Base-by-base conservation (phyloP, 495 filamentous ascomycete genomes). In the Podospora sp. region DNA sequence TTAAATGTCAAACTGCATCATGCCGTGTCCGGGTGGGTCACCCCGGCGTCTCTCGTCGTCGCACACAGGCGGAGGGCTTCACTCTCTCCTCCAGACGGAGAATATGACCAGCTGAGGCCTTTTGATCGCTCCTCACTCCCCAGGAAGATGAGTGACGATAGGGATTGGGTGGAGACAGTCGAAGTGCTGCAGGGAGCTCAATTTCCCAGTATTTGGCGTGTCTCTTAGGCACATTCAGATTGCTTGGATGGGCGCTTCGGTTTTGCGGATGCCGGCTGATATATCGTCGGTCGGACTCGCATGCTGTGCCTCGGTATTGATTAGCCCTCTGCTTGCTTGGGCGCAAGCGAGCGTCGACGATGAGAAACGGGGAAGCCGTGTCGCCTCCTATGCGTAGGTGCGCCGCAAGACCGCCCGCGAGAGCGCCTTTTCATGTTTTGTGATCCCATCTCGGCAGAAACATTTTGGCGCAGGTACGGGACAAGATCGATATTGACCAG, bases 381-480 rank as follows among this genome's bases (percentile, higher is more conserved):
- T 55, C 20, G n/a, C 52, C 52, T 55, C 22, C 40, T 46, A 2
- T 46, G 40, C 40, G 40, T 55, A 1, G 52, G 8, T 26, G 8
- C 20, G 52, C 40, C 5, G 40, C 2, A 14, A 46, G 40, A 46
- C 12, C 40, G 14, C 52, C 52, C 52, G 52, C 52, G 52, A 55
- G 14, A 55, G 40, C 40, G 9, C 16, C 40, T 12, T 14, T 46
- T 26, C 16, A 55, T 55, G 14, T 7, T 22, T 59, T 16, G 56
- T 35, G 25, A 25, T 8, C 56, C 26, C 27, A 3, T 29, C 24
- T 59, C 56, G 56, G 56, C 56, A 59, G 56, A 59, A 26, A n/a
- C n/a, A 25, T 29, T 59, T 59, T 46, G 40, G 56, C 56, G 56
- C 56, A 59, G 56, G 56, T 59, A 59, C 56, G 52, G 52, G 40